These are phyloP conservation scores for Candida xiaguanensis DNA, from an alignment of 805 yeast species.

Conservation along the genomic window DNA sequence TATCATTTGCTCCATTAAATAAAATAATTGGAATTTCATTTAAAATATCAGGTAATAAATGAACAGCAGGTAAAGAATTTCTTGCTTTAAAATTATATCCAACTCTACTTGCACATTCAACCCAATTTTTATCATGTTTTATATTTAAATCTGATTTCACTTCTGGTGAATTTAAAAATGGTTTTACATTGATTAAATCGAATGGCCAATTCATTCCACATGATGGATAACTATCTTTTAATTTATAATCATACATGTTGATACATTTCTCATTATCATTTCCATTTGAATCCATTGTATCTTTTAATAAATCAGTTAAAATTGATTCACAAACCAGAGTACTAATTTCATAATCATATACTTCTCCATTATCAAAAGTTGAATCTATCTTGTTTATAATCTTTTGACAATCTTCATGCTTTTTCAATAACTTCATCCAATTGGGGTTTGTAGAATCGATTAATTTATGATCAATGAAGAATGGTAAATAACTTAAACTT, in stretches of 20 bases:
- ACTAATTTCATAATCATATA: slow-evolving; percentile 21
- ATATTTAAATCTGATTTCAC: slow-evolving; percentile 53
- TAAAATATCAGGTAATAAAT: slow-evolving; percentile 64
- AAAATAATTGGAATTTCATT: slow-evolving; percentile 59
- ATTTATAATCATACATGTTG: slow-evolving; percentile 79
- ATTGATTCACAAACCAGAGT: slow-evolving; percentile 46
- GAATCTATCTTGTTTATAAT: slow-evolving; percentile 32
- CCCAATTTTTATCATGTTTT: slow-evolving; percentile 52
- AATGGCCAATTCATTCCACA: slow-evolving; percentile 96
- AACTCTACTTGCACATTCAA: slow-evolving; percentile 71
- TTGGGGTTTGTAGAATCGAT: slow-evolving; percentile 38
- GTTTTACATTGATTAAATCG: slow-evolving; percentile 45
- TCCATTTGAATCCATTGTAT: slow-evolving; percentile 22
- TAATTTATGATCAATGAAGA: slow-evolving; percentile 55
- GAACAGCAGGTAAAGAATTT: slow-evolving; percentile 56
- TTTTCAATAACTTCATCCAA: slow-evolving; percentile 39
- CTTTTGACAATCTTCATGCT: slow-evolving; percentile 61
- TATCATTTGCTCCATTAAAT: slow-evolving; percentile 85
- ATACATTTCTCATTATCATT: slow-evolving; percentile 52
- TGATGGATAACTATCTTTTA: slow-evolving; percentile 70
- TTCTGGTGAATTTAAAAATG: slow-evolving; percentile 45
- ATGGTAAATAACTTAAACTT: slow-evolving; percentile 76
- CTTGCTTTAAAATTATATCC: slow-evolving; percentile 47
- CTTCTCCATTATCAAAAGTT: slow-evolving; percentile 13
- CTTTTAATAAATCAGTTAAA: slow-evolving; percentile 33